Conservation (phyloP, 2,329 filamentous ascomycete species). For the Cordyceps farinosa region DNA sequence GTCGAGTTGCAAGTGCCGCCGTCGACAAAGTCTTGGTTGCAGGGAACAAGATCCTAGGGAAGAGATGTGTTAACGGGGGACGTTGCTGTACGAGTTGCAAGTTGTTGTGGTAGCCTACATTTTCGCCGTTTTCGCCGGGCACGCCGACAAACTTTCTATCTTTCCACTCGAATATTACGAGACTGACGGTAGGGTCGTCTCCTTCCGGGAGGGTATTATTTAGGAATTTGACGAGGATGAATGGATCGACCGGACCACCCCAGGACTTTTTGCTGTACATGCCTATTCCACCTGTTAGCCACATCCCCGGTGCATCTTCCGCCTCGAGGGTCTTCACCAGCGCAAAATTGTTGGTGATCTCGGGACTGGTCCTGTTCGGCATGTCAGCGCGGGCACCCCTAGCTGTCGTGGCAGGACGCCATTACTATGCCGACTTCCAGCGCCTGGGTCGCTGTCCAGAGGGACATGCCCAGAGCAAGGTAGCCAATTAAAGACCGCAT, state of each 20-base stretch:
- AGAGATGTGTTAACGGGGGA: slow-evolving; percentile 32
- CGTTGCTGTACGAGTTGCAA: slow-evolving; percentile 3
- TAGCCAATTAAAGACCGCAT: slow-evolving; percentile 56
- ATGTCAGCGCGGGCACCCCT: slow-evolving; percentile 6
- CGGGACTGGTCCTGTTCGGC: slow-evolving; percentile 65
- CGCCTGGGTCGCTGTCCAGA: slow-evolving; percentile 48
- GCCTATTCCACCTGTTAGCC: slow-evolving; percentile 47
- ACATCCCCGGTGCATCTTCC: neutral
- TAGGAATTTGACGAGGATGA: slow-evolving; percentile 80
- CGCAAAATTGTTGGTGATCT: slow-evolving; percentile 76
- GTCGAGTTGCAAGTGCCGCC: slow-evolving; percentile 68
- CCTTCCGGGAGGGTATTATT: slow-evolving; percentile 52
- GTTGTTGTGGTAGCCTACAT: slow-evolving; percentile 40
- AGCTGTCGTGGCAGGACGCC: slow-evolving; percentile 20
- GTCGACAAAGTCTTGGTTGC: slow-evolving; percentile 67
- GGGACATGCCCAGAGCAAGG: slow-evolving; percentile 51
- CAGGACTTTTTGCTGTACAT: slow-evolving; percentile 92
- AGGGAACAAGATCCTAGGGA: slow-evolving; percentile 55
- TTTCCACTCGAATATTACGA: slow-evolving; percentile 92
- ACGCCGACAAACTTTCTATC: slow-evolving; percentile 78
- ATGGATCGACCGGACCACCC: slow-evolving; percentile 84
- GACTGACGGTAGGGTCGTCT: slow-evolving; percentile 71
- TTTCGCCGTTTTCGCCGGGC: slow-evolving; percentile 49
- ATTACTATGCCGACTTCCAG: slow-evolving; percentile 57
- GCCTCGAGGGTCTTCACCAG: slow-evolving; percentile 38